Evolutionary conservation across 208 protist genomes (phyloP), one percentile per base, ranked within the genome.

Genomic region (Acanthamoeba quina): DNA sequence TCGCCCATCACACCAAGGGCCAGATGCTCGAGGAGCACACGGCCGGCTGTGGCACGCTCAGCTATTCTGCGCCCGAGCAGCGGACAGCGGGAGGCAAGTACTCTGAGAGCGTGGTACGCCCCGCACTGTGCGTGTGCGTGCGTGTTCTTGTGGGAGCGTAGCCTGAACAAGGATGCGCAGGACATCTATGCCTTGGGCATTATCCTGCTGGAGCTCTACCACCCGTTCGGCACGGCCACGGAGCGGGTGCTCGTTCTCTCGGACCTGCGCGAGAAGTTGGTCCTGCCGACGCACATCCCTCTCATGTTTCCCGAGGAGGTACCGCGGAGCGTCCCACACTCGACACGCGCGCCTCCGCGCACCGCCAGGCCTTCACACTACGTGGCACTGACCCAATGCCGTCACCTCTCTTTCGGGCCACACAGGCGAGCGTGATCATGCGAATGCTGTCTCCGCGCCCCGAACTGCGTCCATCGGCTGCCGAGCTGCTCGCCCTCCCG

Each of bases 151-250:
- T 49, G 44, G 13, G 44, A 49, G 44, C 17, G 26, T n/a, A 66
- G 94, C 31, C 82, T 94, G 80, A 72, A 86, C n/a, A 93, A 94
- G 47, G 3, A 3, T 58, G 19, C 3, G 13, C 54, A 58, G 6
- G 95, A 96, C 56, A 96, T 96, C 34, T 96, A 96, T n/a, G 88
- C 94, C 47, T 64, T 96, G 7, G 95, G 95, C 11, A 95, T 96
- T 26, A 95, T 96, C n/a, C 78, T 96, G 41, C 94, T 96, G 49
- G 95, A 96, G 88, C 58, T 96, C 21, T 96, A 94, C 62, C 90
- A 88, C n/a, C 68, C 90, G 24, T 93, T 96, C 11, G 68, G 64
- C 5, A 96, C 95, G 5, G 86, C 82, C 49, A 96, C 89, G 90
- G 95, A 96, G 44, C 88, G 94, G 54, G 54, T 91, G 24, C 13